Percentiles rank a stretch among this genome's conserved stretches.
Evolutionary conservation across 495 filamentous ascomycete species (phyloP).

Genomic region (Parachaetomium inaequale): DNA sequence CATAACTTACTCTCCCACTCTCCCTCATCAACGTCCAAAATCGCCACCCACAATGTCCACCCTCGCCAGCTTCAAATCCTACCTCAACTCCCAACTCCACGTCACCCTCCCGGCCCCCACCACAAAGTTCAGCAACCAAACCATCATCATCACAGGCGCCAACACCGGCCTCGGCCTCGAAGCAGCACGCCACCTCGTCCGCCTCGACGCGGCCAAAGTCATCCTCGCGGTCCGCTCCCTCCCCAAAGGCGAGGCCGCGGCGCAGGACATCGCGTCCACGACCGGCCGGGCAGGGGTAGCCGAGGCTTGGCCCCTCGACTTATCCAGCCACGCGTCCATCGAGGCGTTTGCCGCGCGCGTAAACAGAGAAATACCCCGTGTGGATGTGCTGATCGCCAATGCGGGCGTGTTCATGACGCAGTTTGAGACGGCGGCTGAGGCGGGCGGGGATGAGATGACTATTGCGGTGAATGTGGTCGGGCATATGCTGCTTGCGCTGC

Average conservation of each 20-base stretch:
- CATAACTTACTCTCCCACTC: too few species aligned
- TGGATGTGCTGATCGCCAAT: constrained; percentile 48
- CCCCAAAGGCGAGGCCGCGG: constrained; percentile 43
- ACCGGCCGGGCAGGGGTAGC: constrained; percentile 44
- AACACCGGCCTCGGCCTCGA: constrained; percentile 54
- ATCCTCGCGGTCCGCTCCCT: constrained; percentile 49
- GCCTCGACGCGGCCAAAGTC: constrained; percentile 40
- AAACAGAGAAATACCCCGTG: constrained; percentile 28
- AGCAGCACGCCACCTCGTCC: constrained; percentile 43
- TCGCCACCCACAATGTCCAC: neutral
- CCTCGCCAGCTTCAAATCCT: neutral
- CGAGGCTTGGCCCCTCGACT: constrained; percentile 52
- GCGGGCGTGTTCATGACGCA: constrained; percentile 32
- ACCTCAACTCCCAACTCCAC: neutral
- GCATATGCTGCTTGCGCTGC: constrained; percentile 15
- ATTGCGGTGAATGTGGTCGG: constrained; percentile 52
- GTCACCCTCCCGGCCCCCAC: neutral
- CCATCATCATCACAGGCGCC: constrained; percentile 52
- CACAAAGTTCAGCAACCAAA: constrained; percentile 27
- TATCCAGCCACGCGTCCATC: constrained; percentile 34
- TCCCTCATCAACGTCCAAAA: too few species aligned
- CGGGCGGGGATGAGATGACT: constrained; percentile 33
- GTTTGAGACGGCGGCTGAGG: constrained; percentile 9
- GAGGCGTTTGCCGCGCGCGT: constrained; percentile 26
- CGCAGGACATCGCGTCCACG: constrained; percentile 37